A percentile compares a stretch with the other conserved stretches of the same genome.
These are phyloP conservation scores for Metarhizium rileyi DNA, from an alignment of 2,329 filamentous ascomycete species.

Conservation along the genomic window DNA sequence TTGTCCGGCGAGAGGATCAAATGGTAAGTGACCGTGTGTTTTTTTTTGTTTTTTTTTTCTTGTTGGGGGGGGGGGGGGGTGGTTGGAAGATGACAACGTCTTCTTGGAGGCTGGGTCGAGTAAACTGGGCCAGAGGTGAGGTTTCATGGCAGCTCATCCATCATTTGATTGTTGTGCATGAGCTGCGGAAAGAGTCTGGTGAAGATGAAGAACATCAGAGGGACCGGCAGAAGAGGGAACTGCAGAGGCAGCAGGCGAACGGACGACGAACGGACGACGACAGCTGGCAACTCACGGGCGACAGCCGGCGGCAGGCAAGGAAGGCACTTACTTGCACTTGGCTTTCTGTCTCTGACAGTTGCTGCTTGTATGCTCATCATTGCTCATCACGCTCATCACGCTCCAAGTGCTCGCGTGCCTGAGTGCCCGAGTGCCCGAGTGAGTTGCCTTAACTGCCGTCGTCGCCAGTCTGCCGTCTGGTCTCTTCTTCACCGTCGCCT, in stretches of 20 bases:
- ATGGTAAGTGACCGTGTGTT: slow-evolving; percentile 34
- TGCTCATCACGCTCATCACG: no score
- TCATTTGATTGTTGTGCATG: no score
- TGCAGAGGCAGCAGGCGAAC: not conserved
- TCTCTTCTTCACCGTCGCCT: not conserved
- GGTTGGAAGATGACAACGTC: no score
- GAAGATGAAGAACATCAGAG: no score
- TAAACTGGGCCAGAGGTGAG: not conserved
- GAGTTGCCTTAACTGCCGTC: not conserved
- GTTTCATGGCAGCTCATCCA: not conserved
- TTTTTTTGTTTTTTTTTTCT: not conserved
- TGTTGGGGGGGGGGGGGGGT: no score
- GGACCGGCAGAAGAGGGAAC: not conserved
- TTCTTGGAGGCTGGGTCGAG: no score
- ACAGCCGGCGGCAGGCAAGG: not conserved
- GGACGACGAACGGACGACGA: not conserved
- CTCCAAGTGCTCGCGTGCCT: no score
- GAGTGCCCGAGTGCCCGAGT: not conserved
- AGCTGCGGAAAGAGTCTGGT: no score
- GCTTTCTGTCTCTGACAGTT: not conserved
- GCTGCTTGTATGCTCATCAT: no score
- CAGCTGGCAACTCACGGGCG: slow-evolving; percentile 2
- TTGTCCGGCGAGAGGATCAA: slow-evolving; percentile 55
- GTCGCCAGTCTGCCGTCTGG: not conserved
- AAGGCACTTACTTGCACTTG: not conserved